Evolutionary conservation across 352 stramenopile species (phyloP), one percentile per base, ranked within the genome.

Genomic region (Halophytophthora polymorphica): DNA sequence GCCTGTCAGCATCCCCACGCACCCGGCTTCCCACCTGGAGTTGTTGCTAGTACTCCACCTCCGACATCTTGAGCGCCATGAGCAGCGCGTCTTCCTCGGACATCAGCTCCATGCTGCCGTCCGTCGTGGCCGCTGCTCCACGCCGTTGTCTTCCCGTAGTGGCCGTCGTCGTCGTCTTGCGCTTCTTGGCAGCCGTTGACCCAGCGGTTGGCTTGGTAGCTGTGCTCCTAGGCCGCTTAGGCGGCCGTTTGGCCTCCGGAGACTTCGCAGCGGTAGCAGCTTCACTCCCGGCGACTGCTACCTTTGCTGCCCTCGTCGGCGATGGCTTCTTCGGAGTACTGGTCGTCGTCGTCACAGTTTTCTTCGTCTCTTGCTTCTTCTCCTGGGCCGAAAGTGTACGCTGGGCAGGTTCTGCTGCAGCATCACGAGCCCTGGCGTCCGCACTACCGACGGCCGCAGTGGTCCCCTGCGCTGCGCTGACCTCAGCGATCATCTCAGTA

Each of bases 61-160:
- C 58, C 7, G 66, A 75, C 37, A 70, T 70, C 25, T 64, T 60
- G 23, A 75, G 52, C 36, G 66, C 66, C 52, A 75, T 56, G 41
- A 69, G 50, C 25, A 75, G 41, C 33, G 62, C 66, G 33, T 75
- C 62, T 35, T 72, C 58, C 37, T 72, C 62, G 15, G 62, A 67
- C 54, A 64, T 45, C 23, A 66, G 17, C 18, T 60, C 56, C 28
- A 8, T 15, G 23, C 33, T 58, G 18, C 31, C 52, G 19, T n/a
- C 15, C 4, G 4, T 31, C 25, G 8, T 8, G 8, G 25, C 8
- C 25, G 25, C 25, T 31, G 25, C 25, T 31, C 25, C 25, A 31
- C 8, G 8, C 56, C 33, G 50, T 45, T 43, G 45, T 48, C 45
- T 50, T 36, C 43, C 25, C 38, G 44, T 53, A 19, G 43, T 28